Conservation (phyloP, 2,329 filamentous ascomycete species). For the Nigrospora osmanthi region DNA sequence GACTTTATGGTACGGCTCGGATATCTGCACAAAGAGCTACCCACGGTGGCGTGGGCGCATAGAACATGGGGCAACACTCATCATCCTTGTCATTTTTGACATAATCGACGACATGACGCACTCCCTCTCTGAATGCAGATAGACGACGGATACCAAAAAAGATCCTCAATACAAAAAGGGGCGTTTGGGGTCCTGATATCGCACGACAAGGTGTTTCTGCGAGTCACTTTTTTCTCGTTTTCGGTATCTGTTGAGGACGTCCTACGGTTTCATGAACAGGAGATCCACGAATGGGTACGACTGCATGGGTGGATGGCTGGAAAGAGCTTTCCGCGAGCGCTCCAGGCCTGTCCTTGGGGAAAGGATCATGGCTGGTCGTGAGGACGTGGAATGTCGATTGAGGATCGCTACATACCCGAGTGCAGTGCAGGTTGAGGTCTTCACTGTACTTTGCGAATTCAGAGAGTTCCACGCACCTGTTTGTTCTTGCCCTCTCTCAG, state of each 20-base stretch:
- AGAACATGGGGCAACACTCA: conserved; percentile 20
- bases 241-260: conserved; percentile 23
- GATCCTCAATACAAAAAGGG: conserved; percentile 51
- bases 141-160: conserved; percentile 62
- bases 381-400: conserved; percentile 58
- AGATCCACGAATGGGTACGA: conserved; percentile 19
- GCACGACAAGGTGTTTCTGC: conserved; percentile 29
- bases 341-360: conserved; percentile 23
- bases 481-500: too few relatives aligned
- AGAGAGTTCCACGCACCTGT: conserved; percentile 40
- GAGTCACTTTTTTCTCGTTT: conserved; percentile 35
- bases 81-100: conserved; percentile 24
- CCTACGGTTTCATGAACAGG: conserved; percentile 27
- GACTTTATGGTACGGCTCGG: conserved; percentile 46
- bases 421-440: conserved; percentile 37
- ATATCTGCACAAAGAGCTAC: conserved; percentile 46
- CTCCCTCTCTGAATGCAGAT: conserved; percentile 52
- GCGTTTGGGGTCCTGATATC: conserved; percentile 77
- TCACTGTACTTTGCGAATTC: conserved; percentile 54
- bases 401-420: conserved; percentile 55
- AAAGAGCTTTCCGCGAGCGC: conserved; percentile 51
- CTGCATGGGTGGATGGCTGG: conserved; percentile 52
- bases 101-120: conserved; percentile 25
- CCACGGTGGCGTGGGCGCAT: conserved; percentile 41
- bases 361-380: conserved; percentile 29